These are phyloP conservation scores for Epichloe amarillans DNA, from an alignment of 2,329 filamentous ascomycete genomes.

Conservation along the genomic window DNA sequence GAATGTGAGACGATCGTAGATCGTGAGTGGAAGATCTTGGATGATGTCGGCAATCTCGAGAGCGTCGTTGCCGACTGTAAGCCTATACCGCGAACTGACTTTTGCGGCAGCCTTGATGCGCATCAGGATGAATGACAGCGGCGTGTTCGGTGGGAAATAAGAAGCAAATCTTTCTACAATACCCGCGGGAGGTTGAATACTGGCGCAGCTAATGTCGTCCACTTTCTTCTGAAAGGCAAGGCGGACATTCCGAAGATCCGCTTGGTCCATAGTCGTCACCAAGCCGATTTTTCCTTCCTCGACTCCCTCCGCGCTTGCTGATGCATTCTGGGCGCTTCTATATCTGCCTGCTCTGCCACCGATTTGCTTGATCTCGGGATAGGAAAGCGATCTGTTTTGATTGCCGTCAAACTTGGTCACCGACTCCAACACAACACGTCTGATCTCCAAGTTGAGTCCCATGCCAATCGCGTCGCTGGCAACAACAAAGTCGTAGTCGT, in stretches of 20 bases:
- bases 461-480: slow-evolving; percentile 96
- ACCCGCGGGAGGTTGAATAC: slow-evolving; percentile 57
- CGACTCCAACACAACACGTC: slow-evolving; percentile 77
- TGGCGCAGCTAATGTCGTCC: slow-evolving; percentile 54
- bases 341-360: slow-evolving; percentile 84
- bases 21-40: slow-evolving; percentile 54
- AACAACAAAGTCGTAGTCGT: slow-evolving; percentile 88
- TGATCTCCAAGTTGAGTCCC: slow-evolving; percentile 88
- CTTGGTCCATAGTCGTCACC: slow-evolving; percentile 64
- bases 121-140: slow-evolving; percentile 70
- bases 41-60: slow-evolving; percentile 61
- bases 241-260: slow-evolving; percentile 52
- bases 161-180: slow-evolving; percentile 64
- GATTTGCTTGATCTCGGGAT: slow-evolving; percentile 87
- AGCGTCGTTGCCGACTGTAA: slow-evolving; percentile 45
- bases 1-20: slow-evolving; percentile 64
- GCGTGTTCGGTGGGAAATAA: slow-evolving; percentile 70
- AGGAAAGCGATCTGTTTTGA: slow-evolving; percentile 42
- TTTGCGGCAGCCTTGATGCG: slow-evolving; percentile 58
- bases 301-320: background rate
- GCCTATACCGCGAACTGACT: slow-evolving; percentile 52
- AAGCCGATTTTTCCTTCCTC: slow-evolving; percentile 44
- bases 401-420: slow-evolving; percentile 57
- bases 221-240: slow-evolving; percentile 51
- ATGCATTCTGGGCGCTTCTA: slow-evolving; percentile 41